Conservation (phyloP, 148 eudicot genomes). For the Vaccinium darrowii region DNA sequence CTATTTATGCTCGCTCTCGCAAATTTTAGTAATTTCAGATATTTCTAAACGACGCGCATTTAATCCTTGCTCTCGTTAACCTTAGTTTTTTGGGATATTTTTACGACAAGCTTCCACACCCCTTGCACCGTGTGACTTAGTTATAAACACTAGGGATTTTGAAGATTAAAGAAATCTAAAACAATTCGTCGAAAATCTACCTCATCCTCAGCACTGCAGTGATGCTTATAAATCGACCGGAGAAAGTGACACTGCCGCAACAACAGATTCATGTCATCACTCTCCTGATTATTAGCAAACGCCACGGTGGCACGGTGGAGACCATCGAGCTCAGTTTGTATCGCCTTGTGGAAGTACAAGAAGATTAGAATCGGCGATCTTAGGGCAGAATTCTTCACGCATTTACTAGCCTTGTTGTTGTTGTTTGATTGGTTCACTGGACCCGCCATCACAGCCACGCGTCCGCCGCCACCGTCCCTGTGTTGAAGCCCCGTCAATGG, state of each 20-base stretch:
- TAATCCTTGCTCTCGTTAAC: neutral
- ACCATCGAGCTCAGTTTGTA: constrained; percentile 71
- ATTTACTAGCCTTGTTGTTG: constrained; percentile 10
- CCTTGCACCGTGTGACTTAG: neutral
- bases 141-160: neutral
- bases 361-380: constrained; percentile 86
- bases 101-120: no score
- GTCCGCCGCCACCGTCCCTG: constrained; percentile 48
- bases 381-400: constrained; percentile 34
- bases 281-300: constrained; percentile 54
- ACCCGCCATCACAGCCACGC: constrained; percentile 62
- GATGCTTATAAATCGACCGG: constrained; percentile 1
- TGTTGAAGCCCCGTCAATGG: constrained; percentile 67
- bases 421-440: constrained; percentile 36
- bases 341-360: constrained; percentile 82
- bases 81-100: neutral
- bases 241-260: constrained; percentile 57
- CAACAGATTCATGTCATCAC: constrained; percentile 57
- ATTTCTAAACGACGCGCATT: neutral
- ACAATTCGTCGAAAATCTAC: neutral
- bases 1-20: neutral
- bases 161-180: neutral
- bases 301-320: constrained; percentile 69
- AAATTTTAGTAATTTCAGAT: neutral
- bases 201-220: constrained; percentile 11